These are phyloP conservation scores for Phlegmacium glaucopus DNA, from an alignment of 768 basidiomycete species.

Conservation along the genomic window DNA sequence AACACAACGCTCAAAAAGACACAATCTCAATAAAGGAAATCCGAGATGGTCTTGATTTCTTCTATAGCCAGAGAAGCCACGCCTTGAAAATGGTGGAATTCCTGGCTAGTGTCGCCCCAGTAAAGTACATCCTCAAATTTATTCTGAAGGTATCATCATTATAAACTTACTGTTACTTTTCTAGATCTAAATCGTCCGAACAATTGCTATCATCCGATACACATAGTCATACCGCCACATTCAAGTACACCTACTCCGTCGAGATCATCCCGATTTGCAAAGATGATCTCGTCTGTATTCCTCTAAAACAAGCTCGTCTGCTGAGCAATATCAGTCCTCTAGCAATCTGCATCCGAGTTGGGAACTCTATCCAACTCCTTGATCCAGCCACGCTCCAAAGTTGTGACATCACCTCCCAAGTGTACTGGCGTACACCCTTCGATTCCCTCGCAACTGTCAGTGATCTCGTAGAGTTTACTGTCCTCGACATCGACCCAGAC, in stretches of 20 bases:
- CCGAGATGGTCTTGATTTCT: constrained; percentile 94
- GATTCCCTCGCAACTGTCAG: constrained; percentile 75
- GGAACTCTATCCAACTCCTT: constrained; percentile 86
- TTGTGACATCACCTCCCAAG: constrained; percentile 71
- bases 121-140: constrained; percentile 53
- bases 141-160: constrained; percentile 1
- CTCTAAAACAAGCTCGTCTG: constrained; percentile 74
- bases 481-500: constrained; percentile 91
- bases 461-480: constrained; percentile 92
- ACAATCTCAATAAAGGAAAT: constrained; percentile 93
- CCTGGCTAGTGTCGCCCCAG: constrained; percentile 80
- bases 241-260: constrained; percentile 96
- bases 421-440: constrained; percentile 94
- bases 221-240: constrained; percentile 90
- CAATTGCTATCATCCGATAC: constrained; percentile 92
- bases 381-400: constrained; percentile 85
- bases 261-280: constrained; percentile 98
- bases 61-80: constrained; percentile 87
- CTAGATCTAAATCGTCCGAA: constrained; percentile 88
- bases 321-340: constrained; percentile 89
- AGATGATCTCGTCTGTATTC: constrained; percentile 93
- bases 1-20: constrained; percentile 95
- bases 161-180: background rate
- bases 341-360: constrained; percentile 85
- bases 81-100: constrained; percentile 98